Evolutionary conservation across 306 rosid genomes (phyloP).

Genomic region (Purshia tridentata): DNA sequence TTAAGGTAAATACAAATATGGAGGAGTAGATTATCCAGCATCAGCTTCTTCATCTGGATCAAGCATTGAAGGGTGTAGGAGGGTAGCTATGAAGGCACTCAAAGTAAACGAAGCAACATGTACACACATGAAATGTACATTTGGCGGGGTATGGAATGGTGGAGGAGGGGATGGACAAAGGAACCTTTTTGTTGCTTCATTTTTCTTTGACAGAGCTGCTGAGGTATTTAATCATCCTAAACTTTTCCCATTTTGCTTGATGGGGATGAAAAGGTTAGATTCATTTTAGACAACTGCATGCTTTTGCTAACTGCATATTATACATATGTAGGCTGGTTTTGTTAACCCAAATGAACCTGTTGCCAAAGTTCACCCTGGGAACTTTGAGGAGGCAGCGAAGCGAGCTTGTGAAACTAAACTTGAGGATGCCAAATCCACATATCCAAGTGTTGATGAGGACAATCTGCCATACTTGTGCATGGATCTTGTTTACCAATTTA

Average conservation of each 20-base stretch:
- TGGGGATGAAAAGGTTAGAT: neutral
- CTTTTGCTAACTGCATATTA: slow-evolving; percentile 28
- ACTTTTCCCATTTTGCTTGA: neutral
- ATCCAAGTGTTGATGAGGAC: slow-evolving; percentile 50
- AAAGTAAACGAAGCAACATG: slow-evolving; percentile 71
- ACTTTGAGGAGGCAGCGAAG: slow-evolving; percentile 85
- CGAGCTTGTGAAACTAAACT: slow-evolving; percentile 83
- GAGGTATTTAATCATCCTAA: slow-evolving; percentile 53
- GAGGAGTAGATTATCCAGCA: slow-evolving; percentile 66
- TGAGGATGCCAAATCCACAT: slow-evolving; percentile 57
- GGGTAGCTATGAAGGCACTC: slow-evolving; percentile 64
- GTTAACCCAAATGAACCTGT: slow-evolving; percentile 60
- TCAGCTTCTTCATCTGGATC: slow-evolving; percentile 66
- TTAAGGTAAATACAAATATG: slow-evolving; percentile 68
- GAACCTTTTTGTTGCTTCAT: slow-evolving; percentile 90
- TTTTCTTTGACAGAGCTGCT: slow-evolving; percentile 99
- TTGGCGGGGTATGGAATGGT: slow-evolving; percentile 96
- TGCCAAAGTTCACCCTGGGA: slow-evolving; percentile 60
- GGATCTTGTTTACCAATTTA: slow-evolving; percentile 91
- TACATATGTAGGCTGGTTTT: slow-evolving; percentile 73
- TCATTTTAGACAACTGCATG: slow-evolving; percentile 20
- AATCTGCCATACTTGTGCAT: slow-evolving; percentile 94
- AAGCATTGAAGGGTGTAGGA: slow-evolving; percentile 71
- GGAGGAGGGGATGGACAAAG: slow-evolving; percentile 98
- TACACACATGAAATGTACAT: slow-evolving; percentile 91